Conservation (phyloP, 1,284 basidiomycete species). For the Cutaneotrichosporon spelunceum region DNA sequence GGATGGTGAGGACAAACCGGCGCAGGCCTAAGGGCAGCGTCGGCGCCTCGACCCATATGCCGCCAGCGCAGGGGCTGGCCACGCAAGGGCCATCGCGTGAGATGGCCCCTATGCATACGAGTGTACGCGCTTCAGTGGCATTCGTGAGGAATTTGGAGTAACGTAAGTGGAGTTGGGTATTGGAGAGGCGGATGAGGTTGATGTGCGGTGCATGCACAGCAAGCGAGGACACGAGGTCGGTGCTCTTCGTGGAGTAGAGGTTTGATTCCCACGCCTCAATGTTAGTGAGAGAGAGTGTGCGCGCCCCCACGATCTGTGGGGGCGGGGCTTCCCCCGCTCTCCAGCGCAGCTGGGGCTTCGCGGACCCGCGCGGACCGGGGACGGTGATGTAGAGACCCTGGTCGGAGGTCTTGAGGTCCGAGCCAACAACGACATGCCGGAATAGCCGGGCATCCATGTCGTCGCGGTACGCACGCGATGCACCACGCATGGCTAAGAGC, state of each 20-base stretch:
- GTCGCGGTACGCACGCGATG: not conserved
- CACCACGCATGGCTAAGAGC: not conserved
- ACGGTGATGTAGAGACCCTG: constrained; percentile 7
- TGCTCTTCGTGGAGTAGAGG: not conserved
- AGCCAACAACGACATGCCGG: constrained; percentile 6
- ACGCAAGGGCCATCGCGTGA: not conserved
- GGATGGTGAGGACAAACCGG: constrained; percentile 6
- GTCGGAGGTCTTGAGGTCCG: not conserved
- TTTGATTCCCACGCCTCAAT: constrained; percentile 7
- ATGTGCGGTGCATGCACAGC: not conserved
- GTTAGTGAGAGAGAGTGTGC: not conserved
- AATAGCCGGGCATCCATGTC: constrained; percentile 5
- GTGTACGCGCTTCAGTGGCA: not conserved
- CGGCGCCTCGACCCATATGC: not conserved
- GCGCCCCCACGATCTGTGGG: not conserved
- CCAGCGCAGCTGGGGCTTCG: constrained; percentile 1
- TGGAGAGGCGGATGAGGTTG: not conserved
- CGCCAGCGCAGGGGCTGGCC: not conserved
- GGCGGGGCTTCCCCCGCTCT: not conserved
- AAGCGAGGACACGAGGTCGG: not conserved
- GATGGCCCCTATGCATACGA: constrained; percentile 2
- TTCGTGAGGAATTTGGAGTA: not conserved
- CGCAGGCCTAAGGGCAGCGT: constrained; percentile 1
- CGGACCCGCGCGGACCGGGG: not conserved
- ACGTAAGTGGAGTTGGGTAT: constrained; percentile 2